Evolutionary conservation across 768 basidiomycete genomes (phyloP).

Genomic region (Leccinellum albellum): DNA sequence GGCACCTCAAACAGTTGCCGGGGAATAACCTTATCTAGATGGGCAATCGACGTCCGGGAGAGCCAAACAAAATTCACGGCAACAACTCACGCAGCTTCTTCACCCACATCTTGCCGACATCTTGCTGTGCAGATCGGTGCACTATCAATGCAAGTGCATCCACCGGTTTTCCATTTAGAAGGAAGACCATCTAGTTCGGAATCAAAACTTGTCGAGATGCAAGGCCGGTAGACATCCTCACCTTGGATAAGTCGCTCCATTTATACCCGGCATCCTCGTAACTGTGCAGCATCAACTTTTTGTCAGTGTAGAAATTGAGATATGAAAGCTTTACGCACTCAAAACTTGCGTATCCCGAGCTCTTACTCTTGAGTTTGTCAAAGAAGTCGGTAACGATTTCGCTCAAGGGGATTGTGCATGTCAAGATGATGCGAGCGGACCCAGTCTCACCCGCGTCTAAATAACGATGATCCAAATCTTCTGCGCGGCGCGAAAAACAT

Average conservation of each 20-base stretch:
- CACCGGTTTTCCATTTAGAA: constrained; percentile 84
- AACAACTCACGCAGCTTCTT: constrained; percentile 83
- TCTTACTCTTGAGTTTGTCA: constrained; percentile 88
- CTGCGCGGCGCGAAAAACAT: constrained; percentile 81
- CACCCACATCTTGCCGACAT: constrained; percentile 79
- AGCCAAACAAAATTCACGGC: neutral
- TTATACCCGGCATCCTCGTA: constrained; percentile 94
- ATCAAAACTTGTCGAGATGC: neutral
- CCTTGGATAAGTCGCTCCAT: constrained; percentile 78
- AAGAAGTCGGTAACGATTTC: constrained; percentile 97
- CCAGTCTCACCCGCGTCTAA: constrained; percentile 51
- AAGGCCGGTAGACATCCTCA: constrained; percentile 26
- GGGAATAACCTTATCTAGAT: constrained; percentile 83
- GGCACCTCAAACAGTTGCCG: constrained; percentile 91
- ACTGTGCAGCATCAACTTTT: constrained; percentile 39
- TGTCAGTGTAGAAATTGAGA: neutral
- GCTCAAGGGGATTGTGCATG: constrained; percentile 80
- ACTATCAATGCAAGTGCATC: constrained; percentile 93
- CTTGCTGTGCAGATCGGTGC: constrained; percentile 73
- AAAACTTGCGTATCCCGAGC: constrained; percentile 88
- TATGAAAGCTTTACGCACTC: constrained; percentile 51
- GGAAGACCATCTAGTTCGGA: constrained; percentile 71
- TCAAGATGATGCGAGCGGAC: constrained; percentile 69
- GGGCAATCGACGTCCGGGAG: neutral
- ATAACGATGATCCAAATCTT: constrained; percentile 79